Percentiles rank a stretch among this genome's conserved stretches.
Conservation (phyloP, 176 grass and related monocot species). For the Stipa capillata region DNA sequence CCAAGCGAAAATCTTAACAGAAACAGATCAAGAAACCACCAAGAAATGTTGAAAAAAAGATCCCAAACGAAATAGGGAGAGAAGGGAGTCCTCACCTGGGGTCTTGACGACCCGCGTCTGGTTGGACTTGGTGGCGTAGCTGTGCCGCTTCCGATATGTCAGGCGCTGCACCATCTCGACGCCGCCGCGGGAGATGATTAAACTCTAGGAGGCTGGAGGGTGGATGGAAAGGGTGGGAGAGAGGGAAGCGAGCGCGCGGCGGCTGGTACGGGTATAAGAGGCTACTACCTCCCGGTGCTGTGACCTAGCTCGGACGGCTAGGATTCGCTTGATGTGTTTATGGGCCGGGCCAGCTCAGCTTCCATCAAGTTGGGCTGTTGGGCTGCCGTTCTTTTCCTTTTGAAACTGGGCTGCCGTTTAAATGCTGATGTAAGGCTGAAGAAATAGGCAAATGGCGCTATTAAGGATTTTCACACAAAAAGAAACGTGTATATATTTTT, state of each 20-base stretch:
- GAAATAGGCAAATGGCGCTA: no score
- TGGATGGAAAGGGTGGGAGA: background rate
- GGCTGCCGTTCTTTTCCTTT: no score
- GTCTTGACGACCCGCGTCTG: conserved; percentile 96
- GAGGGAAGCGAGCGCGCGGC: background rate
- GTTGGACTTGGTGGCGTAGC: conserved; percentile 98
- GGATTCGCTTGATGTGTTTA: conserved; percentile 12
- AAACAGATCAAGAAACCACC: background rate
- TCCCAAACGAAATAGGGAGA: no score
- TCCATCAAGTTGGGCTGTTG: background rate
- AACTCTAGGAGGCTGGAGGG: background rate
- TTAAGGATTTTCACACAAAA: no score
- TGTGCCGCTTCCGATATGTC: conserved; percentile 87
- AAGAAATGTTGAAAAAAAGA: background rate
- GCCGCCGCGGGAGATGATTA: background rate
- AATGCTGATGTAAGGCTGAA: background rate
- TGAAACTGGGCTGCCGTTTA: background rate
- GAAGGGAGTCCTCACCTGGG: conserved; percentile 37
- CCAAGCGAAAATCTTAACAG: background rate
- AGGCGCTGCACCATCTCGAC: conserved; percentile 75
- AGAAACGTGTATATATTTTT: no score
- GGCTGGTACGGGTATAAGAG: conserved; percentile 29
- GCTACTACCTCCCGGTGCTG: background rate
- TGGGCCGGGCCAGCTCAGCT: conserved; percentile 1
- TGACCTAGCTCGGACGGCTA: conserved; percentile 54